Base-by-base conservation (phyloP, 2,329 filamentous ascomycete species). In the Coniochaeta prunicola region DNA sequence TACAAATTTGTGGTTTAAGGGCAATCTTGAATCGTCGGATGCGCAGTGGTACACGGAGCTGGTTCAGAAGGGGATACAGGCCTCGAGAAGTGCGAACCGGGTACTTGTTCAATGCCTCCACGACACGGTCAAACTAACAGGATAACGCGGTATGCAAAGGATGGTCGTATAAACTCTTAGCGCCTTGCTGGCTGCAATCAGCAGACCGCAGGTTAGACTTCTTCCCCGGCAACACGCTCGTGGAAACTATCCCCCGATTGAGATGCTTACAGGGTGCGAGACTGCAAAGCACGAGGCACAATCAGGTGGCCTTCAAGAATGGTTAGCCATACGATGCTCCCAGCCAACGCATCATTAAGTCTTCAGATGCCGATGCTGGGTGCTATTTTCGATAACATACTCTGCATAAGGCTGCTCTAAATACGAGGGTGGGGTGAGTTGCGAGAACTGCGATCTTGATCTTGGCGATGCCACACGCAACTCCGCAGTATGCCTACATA, bases 1-100 rank as follows among this genome's bases (percentile, higher is more conserved):
- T 57, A 97, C 93, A 9, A 92, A 96, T 69, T 74, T 97, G 19
- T 99, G 94, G 94, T 84, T 96, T 68, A 97, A 92, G 75, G 93
- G 94, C 6, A 75, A 78, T 60, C 62, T 83, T 9, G 75, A 80
- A 2, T 71, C 76, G 3, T 74, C 76, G 61, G 73, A 77, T 55
- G 68, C 71, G 50, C 66, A 69, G 38, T 59, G 75, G 31, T 77
- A 78, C 63, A 71, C 73, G 54, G 69, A 71, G 40, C 64, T 79
- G 63, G 68, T 78, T 3, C 73, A 77, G 61, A 71, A 70, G 61
- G 74, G 73, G 21, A 68, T 79, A 31, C 63, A 72, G 21, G 76
- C 76, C 1, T 76, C 76, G 28, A 73, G 69, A 31, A 74, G 72
- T 61, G 74, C 76, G 1, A 76, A 77, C 60, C 69, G 69, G 4